These are phyloP conservation scores for Dendrobium chrysotoxum DNA, from an alignment of 106 monocot species.

Conservation along the genomic window DNA sequence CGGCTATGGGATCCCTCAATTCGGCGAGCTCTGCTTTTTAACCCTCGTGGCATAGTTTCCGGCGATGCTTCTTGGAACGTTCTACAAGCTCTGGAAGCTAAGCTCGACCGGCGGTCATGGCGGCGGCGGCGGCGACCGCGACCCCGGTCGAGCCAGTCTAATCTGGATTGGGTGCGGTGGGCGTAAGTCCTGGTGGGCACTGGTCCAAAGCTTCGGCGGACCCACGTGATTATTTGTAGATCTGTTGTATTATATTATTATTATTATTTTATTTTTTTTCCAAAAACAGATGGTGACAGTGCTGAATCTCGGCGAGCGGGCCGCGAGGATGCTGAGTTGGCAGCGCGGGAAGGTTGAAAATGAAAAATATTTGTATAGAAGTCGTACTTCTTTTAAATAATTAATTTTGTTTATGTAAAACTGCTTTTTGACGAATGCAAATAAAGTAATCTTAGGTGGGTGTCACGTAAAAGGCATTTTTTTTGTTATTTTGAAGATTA, in stretches of 20 bases:
- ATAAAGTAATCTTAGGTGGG: too few species aligned
- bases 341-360: too few species aligned
- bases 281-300: too few species aligned
- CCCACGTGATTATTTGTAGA: not conserved
- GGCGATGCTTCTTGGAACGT: constrained; percentile 97
- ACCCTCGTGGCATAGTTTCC: constrained; percentile 22
- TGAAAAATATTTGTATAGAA: too few species aligned
- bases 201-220: not conserved
- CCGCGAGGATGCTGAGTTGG: too few species aligned
- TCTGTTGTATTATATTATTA: not conserved
- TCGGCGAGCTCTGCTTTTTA: constrained; percentile 52
- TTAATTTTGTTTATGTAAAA: too few species aligned
- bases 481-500: too few species aligned
- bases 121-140: not conserved
- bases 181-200: not conserved
- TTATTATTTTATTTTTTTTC: too few species aligned
- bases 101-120: constrained; percentile 30
- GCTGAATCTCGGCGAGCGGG: too few species aligned
- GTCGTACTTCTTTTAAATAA: too few species aligned
- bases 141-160: not conserved
- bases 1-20: constrained; percentile 71
- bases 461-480: too few species aligned
- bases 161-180: not conserved
- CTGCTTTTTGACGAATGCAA: too few species aligned
- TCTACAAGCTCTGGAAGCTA: constrained; percentile 33